Base-by-base conservation (phyloP, 345 rosid species). In the Citrus australasica region DNA sequence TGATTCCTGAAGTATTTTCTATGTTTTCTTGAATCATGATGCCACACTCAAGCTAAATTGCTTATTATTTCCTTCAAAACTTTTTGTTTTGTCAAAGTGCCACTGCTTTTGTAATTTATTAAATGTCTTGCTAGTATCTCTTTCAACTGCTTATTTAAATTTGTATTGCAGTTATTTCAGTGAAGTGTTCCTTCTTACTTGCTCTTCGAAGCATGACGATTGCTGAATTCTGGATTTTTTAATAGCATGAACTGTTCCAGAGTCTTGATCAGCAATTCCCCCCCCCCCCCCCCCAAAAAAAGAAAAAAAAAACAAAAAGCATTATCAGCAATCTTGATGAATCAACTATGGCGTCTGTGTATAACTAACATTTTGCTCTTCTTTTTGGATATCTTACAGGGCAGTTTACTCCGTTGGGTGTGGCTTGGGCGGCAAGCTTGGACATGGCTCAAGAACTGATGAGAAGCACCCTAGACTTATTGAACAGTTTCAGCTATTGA, bases 341-440 rank as follows among this genome's bases (percentile, higher is more conserved):
- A 51, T 53, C 24, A 62, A 69, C 56, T 21, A 10, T 46, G 32
- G 17, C 25, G 62, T 71, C 21, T 37, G 46, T 76, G 33, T 74
- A 69, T 66, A 60, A 51, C 61, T 83, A 13, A 76, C 38, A 25
- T 42, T 27, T 68, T 76, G 75, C 40, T 60, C 27, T 80, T 33
- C 42, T 53, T 71, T 71, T 71, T 63, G 82, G 70, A 69, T 75
- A 73, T 35, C 9, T 30, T 60, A 79, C 85, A 96, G 97, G 98
- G 89, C 97, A 2, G 97, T 94, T 24, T 96, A 96, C 90, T 94
- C 99, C 53, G 97, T 96, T 76, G 99, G 99, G 11, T 96, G 99
- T 76, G 98, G 98, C 67, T 89, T 94, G 89, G 98, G 98, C 30
- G 99, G 99, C 77, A 96, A 96, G 89, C 94, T 96, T 40, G 99